Base-by-base conservation (phyloP, 495 filamentous ascomycete species). In the Penicillium robsamsonii region DNA sequence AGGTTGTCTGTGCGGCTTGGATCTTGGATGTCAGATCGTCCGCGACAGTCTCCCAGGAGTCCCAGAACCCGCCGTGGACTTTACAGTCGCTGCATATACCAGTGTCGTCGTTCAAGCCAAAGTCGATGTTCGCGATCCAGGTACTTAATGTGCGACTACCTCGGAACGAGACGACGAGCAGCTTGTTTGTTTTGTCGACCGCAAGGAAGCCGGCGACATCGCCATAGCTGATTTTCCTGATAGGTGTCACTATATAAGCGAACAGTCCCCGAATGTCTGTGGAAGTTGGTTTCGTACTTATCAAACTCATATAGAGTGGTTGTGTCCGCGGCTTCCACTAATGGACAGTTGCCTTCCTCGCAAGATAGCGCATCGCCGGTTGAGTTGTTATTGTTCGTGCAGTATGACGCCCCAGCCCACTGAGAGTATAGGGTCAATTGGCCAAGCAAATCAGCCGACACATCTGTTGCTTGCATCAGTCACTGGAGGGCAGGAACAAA, bases 161-260 rank as follows among this genome's bases (percentile, higher is more conserved):
- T 29, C 86, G 82, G 75, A 91, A 87, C 15, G 86, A 79, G 41
- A 91, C 69, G 31, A 92, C 79, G 44, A 92, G 85, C 13, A 82
- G 59, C 20, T 75, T 55, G 60, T 82, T 84, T 27, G 80, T 84
- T 22, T 69, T 64, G 70, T 94, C 91, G 20, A 77, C 70, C 12
- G 84, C 85, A n/a, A 92, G 68, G 62, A 85, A 88, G 33, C 91
- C 91, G 12, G 84, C 78, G 13, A 81, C 81, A 57, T 89, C 87
- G 7, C 86, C 82, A 8, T 72, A 70, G 22, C 67, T 44, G 33
- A 75, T 56, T 3, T 80, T 74, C 42, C 83, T 88, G 40, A 12
- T 13, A 47, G 40, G 45, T 29, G 55, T 3, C 35, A 38, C 35
- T 38, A 48, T 35, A 57, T 57, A 52, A 62, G 18, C 43, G 15